Evolutionary conservation across 257 asterid species (phyloP).

Genomic region (Capsicum pubescens): DNA sequence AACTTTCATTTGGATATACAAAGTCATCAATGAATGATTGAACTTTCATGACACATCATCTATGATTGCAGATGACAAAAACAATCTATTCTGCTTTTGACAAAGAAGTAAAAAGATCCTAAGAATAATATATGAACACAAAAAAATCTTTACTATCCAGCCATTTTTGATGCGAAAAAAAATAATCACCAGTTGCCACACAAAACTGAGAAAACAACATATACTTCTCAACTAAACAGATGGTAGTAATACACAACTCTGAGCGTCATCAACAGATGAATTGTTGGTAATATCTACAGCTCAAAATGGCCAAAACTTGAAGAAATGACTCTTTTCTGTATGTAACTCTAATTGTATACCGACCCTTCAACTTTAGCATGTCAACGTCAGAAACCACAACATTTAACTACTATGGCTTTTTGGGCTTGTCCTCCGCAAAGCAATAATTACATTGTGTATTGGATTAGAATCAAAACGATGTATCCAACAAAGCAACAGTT

Average conservation of each 20-base stretch:
- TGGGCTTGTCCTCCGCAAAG: conserved; percentile 54
- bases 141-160: conserved; percentile 13
- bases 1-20: neutral
- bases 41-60: neutral
- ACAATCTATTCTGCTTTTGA: conserved; percentile 4
- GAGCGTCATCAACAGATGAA: too few species aligned
- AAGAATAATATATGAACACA: neutral
- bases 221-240: neutral
- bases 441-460: neutral
- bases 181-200: neutral
- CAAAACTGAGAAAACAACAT: conserved; percentile 6
- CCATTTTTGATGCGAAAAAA: neutral
- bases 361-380: conserved; percentile 20
- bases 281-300: too few species aligned
- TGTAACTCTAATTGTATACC: neutral
- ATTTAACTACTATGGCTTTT: neutral
- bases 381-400: neutral
- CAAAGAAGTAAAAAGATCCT: neutral
- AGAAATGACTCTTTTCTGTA: too few species aligned
- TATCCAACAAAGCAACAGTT: neutral
- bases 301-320: too few species aligned
- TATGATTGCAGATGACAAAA: neutral
- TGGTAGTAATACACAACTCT: too few species aligned
- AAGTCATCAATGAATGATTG: neutral
- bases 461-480: neutral